A percentile compares a stretch with the other conserved stretches of the same genome.
phyloP scores from a whole-genome alignment of 192 early-diverging fungal genomes.

The Linnemannia elongata region DNA sequence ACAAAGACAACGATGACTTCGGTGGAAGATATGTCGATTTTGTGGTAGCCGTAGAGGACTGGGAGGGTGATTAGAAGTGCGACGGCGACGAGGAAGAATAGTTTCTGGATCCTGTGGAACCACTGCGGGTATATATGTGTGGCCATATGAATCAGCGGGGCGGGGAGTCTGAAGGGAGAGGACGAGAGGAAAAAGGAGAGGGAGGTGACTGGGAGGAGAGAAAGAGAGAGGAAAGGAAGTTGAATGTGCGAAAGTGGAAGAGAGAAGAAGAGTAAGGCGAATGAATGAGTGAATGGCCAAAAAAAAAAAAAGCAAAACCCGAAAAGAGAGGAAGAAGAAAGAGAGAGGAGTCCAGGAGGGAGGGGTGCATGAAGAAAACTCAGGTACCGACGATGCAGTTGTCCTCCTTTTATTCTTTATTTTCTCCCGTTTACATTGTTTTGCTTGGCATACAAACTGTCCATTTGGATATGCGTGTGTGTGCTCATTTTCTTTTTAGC shows the following conservation, averaged over 20 bases:
- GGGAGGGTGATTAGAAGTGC: slow-evolving; percentile 41
- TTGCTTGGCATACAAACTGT: neutral
- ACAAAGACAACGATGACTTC: slow-evolving; percentile 33
- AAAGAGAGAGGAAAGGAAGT: neutral
- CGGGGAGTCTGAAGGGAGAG: too few relatives aligned
- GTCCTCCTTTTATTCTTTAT: neutral
- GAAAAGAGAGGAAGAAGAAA: neutral
- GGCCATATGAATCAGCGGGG: slow-evolving; percentile 17
- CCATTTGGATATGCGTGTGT: neutral
- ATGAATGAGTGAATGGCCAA: neutral
- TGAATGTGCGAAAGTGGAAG: neutral
- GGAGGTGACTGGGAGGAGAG: neutral
- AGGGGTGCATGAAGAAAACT: neutral
- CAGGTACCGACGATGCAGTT: too few relatives aligned
- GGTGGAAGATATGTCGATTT: slow-evolving; percentile 18
- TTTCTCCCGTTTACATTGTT: neutral
- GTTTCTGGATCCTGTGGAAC: slow-evolving; percentile 33
- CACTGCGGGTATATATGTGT: slow-evolving; percentile 48
- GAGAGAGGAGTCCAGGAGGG: neutral
- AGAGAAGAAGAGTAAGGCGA: neutral
- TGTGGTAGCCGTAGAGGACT: slow-evolving; percentile 17
- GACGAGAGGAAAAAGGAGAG: neutral
- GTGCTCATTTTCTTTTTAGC: neutral
- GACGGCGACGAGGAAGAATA: slow-evolving; percentile 28
- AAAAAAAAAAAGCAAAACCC: neutral